Evolutionary conservation across 495 filamentous ascomycete species (phyloP).

Genomic region (Annulohypoxylon bovei): DNA sequence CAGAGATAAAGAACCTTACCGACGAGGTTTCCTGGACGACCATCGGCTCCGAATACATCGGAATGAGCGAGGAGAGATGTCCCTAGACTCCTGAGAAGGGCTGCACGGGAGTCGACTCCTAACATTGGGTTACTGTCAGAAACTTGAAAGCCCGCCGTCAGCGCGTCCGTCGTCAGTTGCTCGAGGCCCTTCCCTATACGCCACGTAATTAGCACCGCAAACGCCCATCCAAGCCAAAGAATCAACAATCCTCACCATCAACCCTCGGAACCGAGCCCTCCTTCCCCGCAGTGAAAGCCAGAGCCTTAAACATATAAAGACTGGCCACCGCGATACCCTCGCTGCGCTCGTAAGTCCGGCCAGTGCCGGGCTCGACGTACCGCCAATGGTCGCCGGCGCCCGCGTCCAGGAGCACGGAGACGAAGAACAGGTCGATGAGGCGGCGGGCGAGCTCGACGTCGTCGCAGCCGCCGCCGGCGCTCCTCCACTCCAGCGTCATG

Average conservation of each 20-base stretch:
- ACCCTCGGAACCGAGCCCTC: background rate
- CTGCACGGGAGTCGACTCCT: background rate
- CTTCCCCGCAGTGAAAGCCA: background rate
- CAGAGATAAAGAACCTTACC: background rate
- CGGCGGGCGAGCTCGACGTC: slow-evolving; percentile 75
- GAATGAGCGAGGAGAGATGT: background rate
- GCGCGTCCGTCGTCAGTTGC: background rate
- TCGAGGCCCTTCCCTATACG: background rate
- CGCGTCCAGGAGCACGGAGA: slow-evolving; percentile 89
- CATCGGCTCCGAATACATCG: slow-evolving; percentile 4
- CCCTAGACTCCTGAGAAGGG: slow-evolving; percentile 6
- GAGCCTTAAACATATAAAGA: slow-evolving; percentile 90
- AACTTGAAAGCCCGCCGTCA: background rate
- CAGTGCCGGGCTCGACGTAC: slow-evolving; percentile 89
- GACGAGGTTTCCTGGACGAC: slow-evolving; percentile 17
- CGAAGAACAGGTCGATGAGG: slow-evolving; percentile 83
- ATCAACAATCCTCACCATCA: slow-evolving; percentile 4
- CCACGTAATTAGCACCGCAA: background rate
- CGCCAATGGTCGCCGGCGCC: slow-evolving; percentile 85
- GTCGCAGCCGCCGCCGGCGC: slow-evolving; percentile 65
- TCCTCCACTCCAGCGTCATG: slow-evolving; percentile 72
- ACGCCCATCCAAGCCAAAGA: background rate
- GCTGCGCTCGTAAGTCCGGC: slow-evolving; percentile 80
- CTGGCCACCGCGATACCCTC: slow-evolving; percentile 93
- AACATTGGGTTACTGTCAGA: background rate